Percentiles rank a stretch among this genome's conserved stretches.
Evolutionary conservation across 108 stramenopile species (phyloP).

Genomic region (Nitzschia sp.): DNA sequence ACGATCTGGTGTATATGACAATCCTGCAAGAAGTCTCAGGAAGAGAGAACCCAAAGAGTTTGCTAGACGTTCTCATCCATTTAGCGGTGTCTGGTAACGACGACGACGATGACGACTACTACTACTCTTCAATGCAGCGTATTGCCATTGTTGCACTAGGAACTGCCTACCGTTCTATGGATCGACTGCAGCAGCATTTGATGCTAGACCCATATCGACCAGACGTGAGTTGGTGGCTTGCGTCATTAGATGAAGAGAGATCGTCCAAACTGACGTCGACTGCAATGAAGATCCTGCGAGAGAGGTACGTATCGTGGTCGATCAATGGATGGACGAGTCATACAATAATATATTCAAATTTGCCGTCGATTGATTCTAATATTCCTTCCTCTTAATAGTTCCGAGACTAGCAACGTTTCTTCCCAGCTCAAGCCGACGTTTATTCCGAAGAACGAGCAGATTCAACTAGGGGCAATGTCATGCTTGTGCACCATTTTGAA

Average conservation of each 20-base stretch:
- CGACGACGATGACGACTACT: background rate
- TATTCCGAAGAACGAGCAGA: background rate
- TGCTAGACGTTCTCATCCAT: background rate
- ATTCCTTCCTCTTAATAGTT: too few species aligned
- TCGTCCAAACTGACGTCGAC: background rate
- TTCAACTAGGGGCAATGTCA: background rate
- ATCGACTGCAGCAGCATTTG: conserved; percentile 10
- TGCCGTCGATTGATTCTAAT: too few species aligned
- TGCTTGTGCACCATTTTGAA: background rate
- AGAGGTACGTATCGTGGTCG: too few species aligned
- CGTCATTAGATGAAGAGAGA: background rate
- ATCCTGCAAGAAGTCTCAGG: conserved; percentile 8
- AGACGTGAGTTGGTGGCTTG: conserved; percentile 17
- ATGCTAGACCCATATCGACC: background rate
- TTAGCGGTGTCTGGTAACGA: background rate
- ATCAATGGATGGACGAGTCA: too few species aligned
- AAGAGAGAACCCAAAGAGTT: background rate
- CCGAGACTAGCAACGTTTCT: background rate
- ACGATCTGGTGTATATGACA: conserved; percentile 26
- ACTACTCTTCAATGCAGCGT: background rate
- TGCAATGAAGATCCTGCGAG: too few species aligned
- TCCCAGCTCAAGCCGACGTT: background rate
- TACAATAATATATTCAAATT: too few species aligned
- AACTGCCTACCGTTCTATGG: background rate
- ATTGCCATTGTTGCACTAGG: conserved; percentile 4